Conservation (phyloP, 371 early-diverging fungal genomes). For the Mortierella sp. region DNA sequence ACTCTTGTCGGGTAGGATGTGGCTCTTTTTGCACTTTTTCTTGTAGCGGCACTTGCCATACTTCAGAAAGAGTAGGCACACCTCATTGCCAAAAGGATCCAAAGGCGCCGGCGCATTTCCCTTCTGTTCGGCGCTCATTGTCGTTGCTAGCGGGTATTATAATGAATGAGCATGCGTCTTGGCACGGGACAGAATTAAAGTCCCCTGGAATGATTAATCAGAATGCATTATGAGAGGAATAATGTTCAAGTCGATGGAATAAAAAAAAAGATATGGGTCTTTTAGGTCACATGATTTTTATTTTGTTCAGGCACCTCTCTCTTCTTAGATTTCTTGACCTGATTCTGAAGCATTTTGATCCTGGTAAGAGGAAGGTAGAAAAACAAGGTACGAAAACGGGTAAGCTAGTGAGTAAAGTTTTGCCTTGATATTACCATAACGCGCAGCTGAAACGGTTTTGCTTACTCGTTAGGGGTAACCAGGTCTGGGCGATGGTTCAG, state of each 20-base stretch:
- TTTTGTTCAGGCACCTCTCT: too few relatives aligned
- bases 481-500: too few relatives aligned
- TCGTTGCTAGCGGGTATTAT: slow-evolving; percentile 6
- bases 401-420: too few relatives aligned
- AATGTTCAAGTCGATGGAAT: not conserved
- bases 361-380: too few relatives aligned
- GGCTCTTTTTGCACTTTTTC: slow-evolving; percentile 53
- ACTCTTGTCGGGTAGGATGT: slow-evolving; percentile 39
- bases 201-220: not conserved
- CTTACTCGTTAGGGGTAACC: too few relatives aligned
- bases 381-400: too few relatives aligned
- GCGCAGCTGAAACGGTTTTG: too few relatives aligned
- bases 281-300: too few relatives aligned
- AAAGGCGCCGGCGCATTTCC: slow-evolving; percentile 20
- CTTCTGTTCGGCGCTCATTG: slow-evolving; percentile 23
- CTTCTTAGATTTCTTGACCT: too few relatives aligned
- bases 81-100: slow-evolving; percentile 45
- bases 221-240: not conserved
- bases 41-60: slow-evolving; percentile 55
- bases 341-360: too few relatives aligned
- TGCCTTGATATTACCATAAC: too few relatives aligned
- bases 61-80: slow-evolving; percentile 50
- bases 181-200: not conserved
- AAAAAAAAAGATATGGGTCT: too few relatives aligned
- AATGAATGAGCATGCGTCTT: not conserved